Evolutionary conservation across 2,329 filamentous ascomycete species (phyloP).

Genomic region (Verticillium klebahnii): DNA sequence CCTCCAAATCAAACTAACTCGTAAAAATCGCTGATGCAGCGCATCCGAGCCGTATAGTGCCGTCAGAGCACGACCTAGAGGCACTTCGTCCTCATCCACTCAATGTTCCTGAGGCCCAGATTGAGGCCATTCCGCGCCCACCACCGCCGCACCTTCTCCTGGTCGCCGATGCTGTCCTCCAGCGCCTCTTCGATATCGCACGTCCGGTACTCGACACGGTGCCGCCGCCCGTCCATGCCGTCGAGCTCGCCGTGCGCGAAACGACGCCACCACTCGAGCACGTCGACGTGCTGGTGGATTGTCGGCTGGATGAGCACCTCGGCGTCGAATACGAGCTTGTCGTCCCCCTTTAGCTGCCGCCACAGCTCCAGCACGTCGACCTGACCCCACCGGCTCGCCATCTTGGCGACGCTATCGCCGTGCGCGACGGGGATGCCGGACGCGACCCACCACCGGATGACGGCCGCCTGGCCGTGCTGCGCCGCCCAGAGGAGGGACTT

Average conservation of each 20-base stretch:
- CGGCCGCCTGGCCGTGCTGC: slow-evolving; percentile 72
- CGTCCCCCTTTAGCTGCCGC: slow-evolving; percentile 64
- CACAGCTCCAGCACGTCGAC: slow-evolving; percentile 80
- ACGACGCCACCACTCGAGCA: slow-evolving; percentile 89
- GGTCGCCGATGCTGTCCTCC: slow-evolving; percentile 76
- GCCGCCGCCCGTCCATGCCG: slow-evolving; percentile 48
- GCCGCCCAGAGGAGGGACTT: slow-evolving; percentile 80
- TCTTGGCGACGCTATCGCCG: slow-evolving; percentile 75
- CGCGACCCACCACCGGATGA: slow-evolving; percentile 83
- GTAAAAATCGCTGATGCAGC: background rate
- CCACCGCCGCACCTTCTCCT: slow-evolving; percentile 73
- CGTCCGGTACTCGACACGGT: slow-evolving; percentile 86
- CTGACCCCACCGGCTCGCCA: slow-evolving; percentile 80
- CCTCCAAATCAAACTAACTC: background rate
- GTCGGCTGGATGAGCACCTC: slow-evolving; percentile 84
- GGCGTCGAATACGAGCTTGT: slow-evolving; percentile 68
- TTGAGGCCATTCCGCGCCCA: slow-evolving; percentile 85
- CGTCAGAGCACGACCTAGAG: slow-evolving; percentile 37
- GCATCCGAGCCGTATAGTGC: background rate
- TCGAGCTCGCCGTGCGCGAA: slow-evolving; percentile 54
- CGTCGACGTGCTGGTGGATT: slow-evolving; percentile 76
- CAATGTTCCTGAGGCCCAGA: slow-evolving; percentile 73
- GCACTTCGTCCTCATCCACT: slow-evolving; percentile 82
- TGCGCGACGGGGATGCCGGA: slow-evolving; percentile 76
- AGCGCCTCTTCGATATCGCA: slow-evolving; percentile 94